These are phyloP conservation scores for Rubus parviflorus DNA, from an alignment of 306 rosid species.

Conservation along the genomic window DNA sequence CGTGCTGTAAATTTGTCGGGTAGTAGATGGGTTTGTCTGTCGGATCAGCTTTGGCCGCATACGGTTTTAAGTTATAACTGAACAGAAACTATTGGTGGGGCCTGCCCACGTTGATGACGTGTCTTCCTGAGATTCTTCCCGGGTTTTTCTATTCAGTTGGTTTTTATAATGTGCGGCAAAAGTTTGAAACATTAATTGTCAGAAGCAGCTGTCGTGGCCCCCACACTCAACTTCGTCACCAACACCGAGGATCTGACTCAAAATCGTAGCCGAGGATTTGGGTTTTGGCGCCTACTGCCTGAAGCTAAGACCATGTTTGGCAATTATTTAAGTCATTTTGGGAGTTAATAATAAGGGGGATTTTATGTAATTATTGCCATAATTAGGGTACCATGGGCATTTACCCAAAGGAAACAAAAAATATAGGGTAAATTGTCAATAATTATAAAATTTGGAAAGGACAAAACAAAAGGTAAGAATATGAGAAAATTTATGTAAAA, in stretches of 20 bases:
- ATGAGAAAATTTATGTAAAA: too few relatives aligned
- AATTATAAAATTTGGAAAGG: too few relatives aligned
- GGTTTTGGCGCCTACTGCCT: slow-evolving; percentile 7
- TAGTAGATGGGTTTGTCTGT: background rate
- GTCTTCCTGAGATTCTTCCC: background rate
- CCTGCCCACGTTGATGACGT: slow-evolving; percentile 17
- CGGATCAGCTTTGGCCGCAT: slow-evolving; percentile 2
- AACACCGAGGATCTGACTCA: background rate
- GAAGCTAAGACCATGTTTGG: background rate
- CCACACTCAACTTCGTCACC: slow-evolving; percentile 15
- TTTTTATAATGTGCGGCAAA: background rate
- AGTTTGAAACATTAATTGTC: slow-evolving; percentile 26
- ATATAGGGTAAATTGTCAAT: too few relatives aligned
- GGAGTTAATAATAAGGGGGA: too few relatives aligned
- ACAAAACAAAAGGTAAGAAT: too few relatives aligned
- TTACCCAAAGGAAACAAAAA: too few relatives aligned
- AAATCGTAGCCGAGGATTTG: slow-evolving; percentile 26
- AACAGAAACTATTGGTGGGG: background rate
- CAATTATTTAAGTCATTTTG: background rate
- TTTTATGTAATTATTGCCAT: too few relatives aligned
- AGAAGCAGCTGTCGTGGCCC: slow-evolving; percentile 34
- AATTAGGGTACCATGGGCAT: too few relatives aligned
- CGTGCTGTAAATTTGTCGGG: slow-evolving; percentile 13
- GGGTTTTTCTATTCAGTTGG: background rate
- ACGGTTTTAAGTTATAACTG: background rate